phyloP scores from a whole-genome alignment of 495 filamentous ascomycete species.

The Talaromyces borbonicus region DNA sequence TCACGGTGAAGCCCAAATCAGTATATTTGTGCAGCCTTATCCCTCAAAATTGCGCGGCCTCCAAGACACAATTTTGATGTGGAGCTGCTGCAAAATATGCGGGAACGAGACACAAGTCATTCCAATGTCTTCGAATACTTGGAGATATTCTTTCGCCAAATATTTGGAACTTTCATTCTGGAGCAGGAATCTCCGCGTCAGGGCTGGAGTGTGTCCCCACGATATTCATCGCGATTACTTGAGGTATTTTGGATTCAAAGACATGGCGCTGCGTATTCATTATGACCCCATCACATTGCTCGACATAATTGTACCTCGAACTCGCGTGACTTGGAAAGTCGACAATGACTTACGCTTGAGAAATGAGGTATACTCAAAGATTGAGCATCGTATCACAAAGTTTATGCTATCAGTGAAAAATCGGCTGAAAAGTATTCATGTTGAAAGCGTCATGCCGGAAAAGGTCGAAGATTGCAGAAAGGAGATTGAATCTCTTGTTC shows the following conservation, averaged over 20 bases:
- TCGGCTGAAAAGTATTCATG: constrained; percentile 77
- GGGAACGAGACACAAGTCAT: constrained; percentile 79
- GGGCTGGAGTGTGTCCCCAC: constrained; percentile 79
- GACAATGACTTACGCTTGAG: constrained; percentile 84
- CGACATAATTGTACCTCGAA: constrained; percentile 89
- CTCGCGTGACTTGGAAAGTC: constrained; percentile 92
- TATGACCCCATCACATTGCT: constrained; percentile 86
- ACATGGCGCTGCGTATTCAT: constrained; percentile 77
- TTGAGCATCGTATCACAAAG: constrained; percentile 66
- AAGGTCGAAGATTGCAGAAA: constrained; percentile 68
- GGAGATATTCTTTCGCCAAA: constrained; percentile 98
- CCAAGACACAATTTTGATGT: constrained; percentile 85
- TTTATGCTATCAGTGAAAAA: constrained; percentile 82
- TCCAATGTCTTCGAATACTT: constrained; percentile 90
- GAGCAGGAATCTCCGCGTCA: constrained; percentile 72
- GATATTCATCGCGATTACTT: constrained; percentile 88
- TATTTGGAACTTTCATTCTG: constrained; percentile 95
- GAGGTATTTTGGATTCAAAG: constrained; percentile 81
- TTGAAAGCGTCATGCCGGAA: constrained; percentile 81
- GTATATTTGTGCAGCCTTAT: constrained; percentile 72
- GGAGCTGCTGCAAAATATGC: constrained; percentile 90
- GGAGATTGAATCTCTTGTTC: constrained; percentile 66
- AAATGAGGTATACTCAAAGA: constrained; percentile 77
- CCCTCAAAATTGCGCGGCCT: constrained; percentile 59
- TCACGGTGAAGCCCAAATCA: constrained; percentile 89